These are phyloP conservation scores for Phytophthora pinifolia DNA, from an alignment of 352 stramenopile species.

Conservation along the genomic window DNA sequence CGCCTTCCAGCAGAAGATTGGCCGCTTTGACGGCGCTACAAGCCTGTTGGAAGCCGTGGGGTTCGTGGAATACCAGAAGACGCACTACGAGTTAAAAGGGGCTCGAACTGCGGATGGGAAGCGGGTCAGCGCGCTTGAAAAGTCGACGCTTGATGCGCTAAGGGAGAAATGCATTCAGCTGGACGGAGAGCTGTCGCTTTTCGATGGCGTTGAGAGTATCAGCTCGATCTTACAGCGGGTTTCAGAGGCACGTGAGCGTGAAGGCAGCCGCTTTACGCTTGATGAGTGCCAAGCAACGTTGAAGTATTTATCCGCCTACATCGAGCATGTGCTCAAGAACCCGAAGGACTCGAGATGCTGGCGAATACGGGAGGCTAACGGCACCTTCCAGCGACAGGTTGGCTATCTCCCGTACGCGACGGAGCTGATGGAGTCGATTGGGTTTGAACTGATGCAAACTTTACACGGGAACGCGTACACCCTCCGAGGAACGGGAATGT, in stretches of 20 bases:
- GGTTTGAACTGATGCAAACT: slow-evolving; percentile 46
- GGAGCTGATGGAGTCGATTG: slow-evolving; percentile 68
- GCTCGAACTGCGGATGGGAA: slow-evolving; percentile 43
- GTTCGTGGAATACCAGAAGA: slow-evolving; percentile 56
- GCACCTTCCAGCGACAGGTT: slow-evolving; percentile 59
- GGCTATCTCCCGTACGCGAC: slow-evolving; percentile 46
- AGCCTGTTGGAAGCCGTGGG: slow-evolving; percentile 56
- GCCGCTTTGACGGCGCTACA: slow-evolving; percentile 59
- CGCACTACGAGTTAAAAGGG: slow-evolving; percentile 56
- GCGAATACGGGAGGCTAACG: slow-evolving; percentile 64
- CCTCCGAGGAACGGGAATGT: slow-evolving; percentile 45
- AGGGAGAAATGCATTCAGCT: slow-evolving; percentile 54
- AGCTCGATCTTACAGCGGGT: slow-evolving; percentile 56
- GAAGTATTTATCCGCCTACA: slow-evolving; percentile 36
- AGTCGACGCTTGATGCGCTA: slow-evolving; percentile 39
- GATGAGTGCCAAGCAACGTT: slow-evolving; percentile 51
- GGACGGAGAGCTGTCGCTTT: slow-evolving; percentile 51
- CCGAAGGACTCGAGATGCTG: slow-evolving; percentile 69
- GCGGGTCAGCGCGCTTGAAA: slow-evolving; percentile 43
- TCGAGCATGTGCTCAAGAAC: slow-evolving; percentile 71
- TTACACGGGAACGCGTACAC: slow-evolving; percentile 49
- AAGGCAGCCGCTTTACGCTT: slow-evolving; percentile 35
- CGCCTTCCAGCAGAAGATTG: slow-evolving; percentile 65
- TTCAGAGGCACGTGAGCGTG: slow-evolving; percentile 22
- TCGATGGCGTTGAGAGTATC: slow-evolving; percentile 70